Evolutionary conservation across 176 grass and related monocot species (phyloP).

Genomic region (Oryza glaberrima): DNA sequence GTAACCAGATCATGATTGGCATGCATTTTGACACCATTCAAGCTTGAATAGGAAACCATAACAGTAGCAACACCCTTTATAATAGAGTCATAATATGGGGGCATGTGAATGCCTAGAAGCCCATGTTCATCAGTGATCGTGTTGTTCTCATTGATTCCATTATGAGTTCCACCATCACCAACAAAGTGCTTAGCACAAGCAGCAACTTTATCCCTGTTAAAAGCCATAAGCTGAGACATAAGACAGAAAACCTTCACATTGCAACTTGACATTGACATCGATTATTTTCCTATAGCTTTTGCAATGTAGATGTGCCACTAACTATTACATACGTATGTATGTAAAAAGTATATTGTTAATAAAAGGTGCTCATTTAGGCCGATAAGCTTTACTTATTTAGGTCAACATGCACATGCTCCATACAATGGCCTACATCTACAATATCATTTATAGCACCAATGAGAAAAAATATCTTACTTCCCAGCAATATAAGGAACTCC

Average conservation of each 20-base stretch:
- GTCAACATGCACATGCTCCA: not conserved
- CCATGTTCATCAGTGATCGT: constrained; percentile 72
- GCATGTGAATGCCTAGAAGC: constrained; percentile 91
- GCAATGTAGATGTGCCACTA: constrained; percentile 12
- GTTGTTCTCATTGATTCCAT: constrained; percentile 98
- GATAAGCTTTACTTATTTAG: constrained; percentile 20
- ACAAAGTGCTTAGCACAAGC: constrained; percentile 96
- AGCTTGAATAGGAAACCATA: constrained; percentile 97
- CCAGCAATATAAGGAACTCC: constrained; percentile 90
- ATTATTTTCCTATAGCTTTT: constrained; percentile 18
- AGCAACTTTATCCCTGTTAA: constrained; percentile 86
- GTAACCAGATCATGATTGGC: constrained; percentile 81
- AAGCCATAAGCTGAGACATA: constrained; percentile 41
- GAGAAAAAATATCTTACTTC: constrained; percentile 70
- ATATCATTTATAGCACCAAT: constrained; percentile 14
- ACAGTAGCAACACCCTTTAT: constrained; percentile 90
- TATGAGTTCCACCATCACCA: constrained; percentile 93
- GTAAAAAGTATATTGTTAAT: constrained; percentile 11
- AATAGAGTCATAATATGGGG: constrained; percentile 84
- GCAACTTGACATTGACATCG: not conserved
- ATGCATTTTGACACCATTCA: constrained; percentile 97
- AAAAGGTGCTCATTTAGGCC: constrained; percentile 6
- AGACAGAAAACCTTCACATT: constrained; percentile 28
- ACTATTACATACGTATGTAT: constrained; percentile 15
- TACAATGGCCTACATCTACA: not conserved